Evolutionary conservation across 306 rosid species (phyloP).

Genomic region (Glycine soja): DNA sequence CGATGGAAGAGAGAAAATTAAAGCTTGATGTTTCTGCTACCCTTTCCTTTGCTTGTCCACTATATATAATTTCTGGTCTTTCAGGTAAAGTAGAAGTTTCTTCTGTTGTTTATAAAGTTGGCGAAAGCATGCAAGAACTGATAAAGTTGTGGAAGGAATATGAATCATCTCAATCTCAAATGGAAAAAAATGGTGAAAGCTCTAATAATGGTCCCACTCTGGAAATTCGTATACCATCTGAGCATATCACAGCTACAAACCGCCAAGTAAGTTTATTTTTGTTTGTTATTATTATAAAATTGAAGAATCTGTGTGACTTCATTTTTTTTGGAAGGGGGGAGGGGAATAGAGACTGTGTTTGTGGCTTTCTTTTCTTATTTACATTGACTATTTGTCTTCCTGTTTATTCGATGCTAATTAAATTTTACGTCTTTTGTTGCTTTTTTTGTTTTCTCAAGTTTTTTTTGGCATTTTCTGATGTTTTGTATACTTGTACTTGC

Average conservation of each 20-base stretch:
- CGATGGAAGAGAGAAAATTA: conserved; percentile 28
- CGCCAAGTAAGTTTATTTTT: conserved; percentile 72
- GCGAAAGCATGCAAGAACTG: conserved; percentile 97
- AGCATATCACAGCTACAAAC: conserved; percentile 90
- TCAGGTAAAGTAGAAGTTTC: conserved; percentile 84
- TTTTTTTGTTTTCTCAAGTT: conserved; percentile 18
- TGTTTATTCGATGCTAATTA: conserved; percentile 21
- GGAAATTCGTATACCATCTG: conserved; percentile 91
- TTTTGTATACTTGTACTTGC: neutral
- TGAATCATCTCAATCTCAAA: conserved; percentile 64
- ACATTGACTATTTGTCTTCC: conserved; percentile 4
- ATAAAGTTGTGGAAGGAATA: conserved; percentile 88
- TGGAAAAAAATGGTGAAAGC: conserved; percentile 74
- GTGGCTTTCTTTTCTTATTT: conserved; percentile 30
- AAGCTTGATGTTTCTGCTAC: conserved; percentile 9
- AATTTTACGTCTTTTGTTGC: neutral
- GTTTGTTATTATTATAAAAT: neutral
- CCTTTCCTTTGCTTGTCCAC: conserved; percentile 43
- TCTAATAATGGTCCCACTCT: conserved; percentile 74
- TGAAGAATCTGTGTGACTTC: neutral
- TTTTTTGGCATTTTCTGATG: neutral
- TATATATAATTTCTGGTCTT: conserved; percentile 47
- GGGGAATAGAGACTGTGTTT: neutral
- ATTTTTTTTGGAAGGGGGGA: neutral
- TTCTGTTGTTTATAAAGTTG: conserved; percentile 86